Evolutionary conservation across 495 filamentous ascomycete species (phyloP), one percentile per base, ranked within the genome.

Genomic region (Clavariopsis aquatica): DNA sequence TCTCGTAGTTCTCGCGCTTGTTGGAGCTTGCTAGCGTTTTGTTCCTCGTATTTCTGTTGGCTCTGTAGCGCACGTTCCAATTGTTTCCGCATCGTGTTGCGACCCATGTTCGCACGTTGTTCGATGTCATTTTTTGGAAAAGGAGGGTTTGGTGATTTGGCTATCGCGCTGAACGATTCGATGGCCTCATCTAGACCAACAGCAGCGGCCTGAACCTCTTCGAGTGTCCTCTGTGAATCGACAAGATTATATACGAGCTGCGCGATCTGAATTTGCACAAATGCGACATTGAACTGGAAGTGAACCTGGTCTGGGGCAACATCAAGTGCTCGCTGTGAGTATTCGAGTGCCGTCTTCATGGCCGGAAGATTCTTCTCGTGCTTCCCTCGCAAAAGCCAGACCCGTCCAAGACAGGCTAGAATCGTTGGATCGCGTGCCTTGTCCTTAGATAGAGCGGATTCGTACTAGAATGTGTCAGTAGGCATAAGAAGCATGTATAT

Each of bases 211-310:
- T 93, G 81, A 22, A 96, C 85, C 60, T 97, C 91, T 51, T 81
- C 83, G 0, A 94, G 80, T 0, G 87, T 91, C 47, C 91, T 85
- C 65, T 95, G 89, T 0, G 81, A 81, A 62, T 96, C 88, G 26
- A 81, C 79, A 20, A 96, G 81, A 52, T 77, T 80, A 78, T 91
- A 85, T n/a, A 96, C 83, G 38, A 89, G 81, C 26, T 87, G 86
- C 34, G 93, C 93, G 54, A 97, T 84, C 73, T 96, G 92, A 64
- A 96, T 92, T 72, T 98, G 93, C 19, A 97, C 91, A 66, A 96
- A 98, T 23, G 94, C 94, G 17, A 98, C 90, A 73, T 98, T 98
- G 83, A 98, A 98, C 72, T 93, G 88, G 71, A 94, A 89, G 76
- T 96, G 90, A 8, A 91, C 80, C 69, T 95, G 90, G 20, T 93